Evolutionary conservation across 371 early-diverging fungal species (phyloP).

Genomic region (Smittium mucronatum): DNA sequence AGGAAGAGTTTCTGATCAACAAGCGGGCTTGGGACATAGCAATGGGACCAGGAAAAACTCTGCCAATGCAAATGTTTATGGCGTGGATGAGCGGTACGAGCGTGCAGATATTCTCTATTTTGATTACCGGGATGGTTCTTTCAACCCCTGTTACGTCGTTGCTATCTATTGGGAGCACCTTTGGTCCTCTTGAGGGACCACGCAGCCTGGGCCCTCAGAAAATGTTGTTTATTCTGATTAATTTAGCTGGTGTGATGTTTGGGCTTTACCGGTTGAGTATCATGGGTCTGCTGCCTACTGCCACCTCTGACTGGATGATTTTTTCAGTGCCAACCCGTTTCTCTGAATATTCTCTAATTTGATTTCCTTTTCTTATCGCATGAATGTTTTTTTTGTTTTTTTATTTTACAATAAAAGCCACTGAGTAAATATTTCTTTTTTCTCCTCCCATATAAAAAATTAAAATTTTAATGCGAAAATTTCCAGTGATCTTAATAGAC

Average conservation of each 20-base stretch:
- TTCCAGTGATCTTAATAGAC: too few species aligned
- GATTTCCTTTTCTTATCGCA: neutral
- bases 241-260: conserved; percentile 60
- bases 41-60: conserved; percentile 72
- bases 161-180: conserved; percentile 36
- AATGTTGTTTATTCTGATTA: conserved; percentile 59
- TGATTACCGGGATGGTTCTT: conserved; percentile 91
- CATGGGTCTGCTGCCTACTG: conserved; percentile 92
- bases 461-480: too few species aligned
- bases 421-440: too few species aligned
- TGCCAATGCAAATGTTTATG: conserved; percentile 97
- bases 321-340: conserved; percentile 64
- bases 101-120: conserved; percentile 88
- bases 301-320: conserved; percentile 88
- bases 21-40: conserved; percentile 97
- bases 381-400: neutral
- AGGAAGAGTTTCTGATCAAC: conserved; percentile 21
- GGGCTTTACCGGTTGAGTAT: conserved; percentile 81
- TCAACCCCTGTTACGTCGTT: conserved; percentile 72
- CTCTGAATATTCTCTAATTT: conserved; percentile 17
- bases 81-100: conserved; percentile 93
- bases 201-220: conserved; percentile 47
- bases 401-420: too few species aligned
- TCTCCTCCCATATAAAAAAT: too few species aligned
- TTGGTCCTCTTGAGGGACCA: conserved; percentile 22